A percentile compares a stretch with the other conserved stretches of the same genome.
These are phyloP conservation scores for Scheffersomyces illinoinensis DNA, from an alignment of 1,139 yeast species.

Conservation along the genomic window DNA sequence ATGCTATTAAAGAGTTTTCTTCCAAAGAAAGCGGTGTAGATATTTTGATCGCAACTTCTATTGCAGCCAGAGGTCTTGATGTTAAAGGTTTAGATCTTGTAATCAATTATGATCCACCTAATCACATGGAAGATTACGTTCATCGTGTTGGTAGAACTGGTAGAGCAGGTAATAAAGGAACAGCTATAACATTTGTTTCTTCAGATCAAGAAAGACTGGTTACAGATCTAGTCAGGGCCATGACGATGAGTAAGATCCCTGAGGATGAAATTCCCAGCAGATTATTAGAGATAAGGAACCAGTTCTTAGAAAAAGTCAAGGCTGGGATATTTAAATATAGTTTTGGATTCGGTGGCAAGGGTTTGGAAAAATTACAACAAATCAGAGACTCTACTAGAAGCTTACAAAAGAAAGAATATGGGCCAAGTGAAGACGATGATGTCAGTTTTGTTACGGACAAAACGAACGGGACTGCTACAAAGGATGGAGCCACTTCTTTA, in stretches of 20 bases:
- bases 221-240: slow-evolving; percentile 70
- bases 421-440: slow-evolving; percentile 3
- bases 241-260: slow-evolving; percentile 53
- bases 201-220: slow-evolving; percentile 68
- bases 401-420: slow-evolving; percentile 45
- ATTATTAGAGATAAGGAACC: slow-evolving; percentile 53
- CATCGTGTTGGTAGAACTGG: slow-evolving; percentile 98
- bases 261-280: slow-evolving; percentile 46
- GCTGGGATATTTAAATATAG: slow-evolving; percentile 67
- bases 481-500: slow-evolving; percentile 2
- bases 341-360: slow-evolving; percentile 92
- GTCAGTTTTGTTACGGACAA: slow-evolving; percentile 12
- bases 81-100: slow-evolving; percentile 82
- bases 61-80: slow-evolving; percentile 93
- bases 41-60: slow-evolving; percentile 84
- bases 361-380: slow-evolving; percentile 77
- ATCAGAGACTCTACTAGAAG: slow-evolving; percentile 59
- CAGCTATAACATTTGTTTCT: slow-evolving; percentile 74
- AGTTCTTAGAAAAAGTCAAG: slow-evolving; percentile 63
- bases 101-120: slow-evolving; percentile 85
- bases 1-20: slow-evolving; percentile 73
- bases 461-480: neutral
- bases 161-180: slow-evolving; percentile 79
- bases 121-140: slow-evolving; percentile 92
- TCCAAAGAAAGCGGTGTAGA: slow-evolving; percentile 49